phyloP scores from a whole-genome alignment of 2,329 filamentous ascomycete species.

The Colletotrichum neosansevieriae region DNA sequence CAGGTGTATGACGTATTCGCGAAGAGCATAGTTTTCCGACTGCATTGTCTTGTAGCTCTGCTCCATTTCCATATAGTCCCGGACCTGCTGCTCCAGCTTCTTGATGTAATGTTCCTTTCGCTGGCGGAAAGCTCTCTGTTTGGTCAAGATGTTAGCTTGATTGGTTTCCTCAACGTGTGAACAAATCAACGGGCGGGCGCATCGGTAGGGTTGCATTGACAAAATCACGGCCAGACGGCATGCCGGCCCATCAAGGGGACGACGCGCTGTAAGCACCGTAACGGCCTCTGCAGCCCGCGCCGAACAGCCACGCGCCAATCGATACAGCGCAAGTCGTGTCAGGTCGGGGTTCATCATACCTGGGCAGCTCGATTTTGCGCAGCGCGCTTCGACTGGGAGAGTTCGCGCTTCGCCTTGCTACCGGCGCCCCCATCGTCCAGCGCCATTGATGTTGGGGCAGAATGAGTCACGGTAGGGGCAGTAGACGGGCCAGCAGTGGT shows the following conservation, averaged over 20 bases:
- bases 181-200: neutral
- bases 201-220: neutral
- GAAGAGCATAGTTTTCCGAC: conserved; percentile 87
- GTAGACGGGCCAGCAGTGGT: conserved; percentile 43
- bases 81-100: conserved; percentile 93
- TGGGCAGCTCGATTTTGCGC: conserved; percentile 97
- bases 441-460: conserved; percentile 44
- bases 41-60: conserved; percentile 84
- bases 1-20: conserved; percentile 92
- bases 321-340: conserved; percentile 1
- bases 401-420: conserved; percentile 86
- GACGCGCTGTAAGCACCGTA: conserved; percentile 6
- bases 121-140: conserved; percentile 93
- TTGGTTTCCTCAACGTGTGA: neutral
- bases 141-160: conserved; percentile 45
- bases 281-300: conserved; percentile 9
- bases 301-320: conserved; percentile 16
- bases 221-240: conserved; percentile 37
- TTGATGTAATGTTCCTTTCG: conserved; percentile 99
- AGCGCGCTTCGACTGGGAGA: conserved; percentile 95
- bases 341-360: conserved; percentile 62
- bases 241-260: neutral
- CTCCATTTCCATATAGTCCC: conserved; percentile 81
- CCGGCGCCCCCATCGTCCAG: conserved; percentile 57
- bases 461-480: conserved; percentile 45